Percentiles rank a stretch among this genome's conserved stretches.
phyloP scores from a whole-genome alignment of 352 stramenopile genomes.

The Blastocystis sp. region DNA sequence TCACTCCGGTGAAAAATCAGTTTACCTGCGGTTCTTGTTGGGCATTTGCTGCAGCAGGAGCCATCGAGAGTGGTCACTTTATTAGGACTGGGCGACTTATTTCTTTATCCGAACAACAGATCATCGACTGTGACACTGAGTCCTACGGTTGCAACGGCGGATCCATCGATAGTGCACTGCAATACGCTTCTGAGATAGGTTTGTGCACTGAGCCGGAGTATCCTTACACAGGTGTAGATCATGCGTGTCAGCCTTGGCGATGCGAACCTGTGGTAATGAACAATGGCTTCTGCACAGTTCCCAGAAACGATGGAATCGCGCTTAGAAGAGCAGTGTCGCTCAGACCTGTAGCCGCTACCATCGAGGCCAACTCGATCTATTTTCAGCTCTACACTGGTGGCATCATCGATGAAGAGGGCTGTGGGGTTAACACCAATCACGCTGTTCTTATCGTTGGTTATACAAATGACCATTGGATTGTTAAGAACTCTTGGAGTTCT shows the following conservation, averaged over 20 bases:
- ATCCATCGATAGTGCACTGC: conserved; percentile 93
- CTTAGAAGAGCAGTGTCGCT: conserved; percentile 81
- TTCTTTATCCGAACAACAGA: neutral
- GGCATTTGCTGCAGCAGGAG: neutral
- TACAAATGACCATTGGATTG: conserved; percentile 78
- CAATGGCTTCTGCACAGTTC: conserved; percentile 78
- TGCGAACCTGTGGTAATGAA: conserved; percentile 70
- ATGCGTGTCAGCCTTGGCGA: conserved; percentile 66
- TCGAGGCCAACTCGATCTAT: conserved; percentile 82
- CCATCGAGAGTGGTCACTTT: neutral
- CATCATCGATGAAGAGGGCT: conserved; percentile 74
- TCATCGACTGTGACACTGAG: neutral
- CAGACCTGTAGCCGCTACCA: conserved; percentile 84
- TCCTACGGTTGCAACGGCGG: conserved; percentile 83
- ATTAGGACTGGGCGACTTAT: neutral
- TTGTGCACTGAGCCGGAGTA: conserved; percentile 88
- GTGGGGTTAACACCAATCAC: conserved; percentile 85
- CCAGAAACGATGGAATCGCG: conserved; percentile 72
- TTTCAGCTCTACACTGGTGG: conserved; percentile 92
- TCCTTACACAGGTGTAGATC: conserved; percentile 76
- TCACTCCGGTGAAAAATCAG: neutral
- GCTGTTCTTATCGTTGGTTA: conserved; percentile 89
- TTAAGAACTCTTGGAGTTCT: conserved; percentile 92
- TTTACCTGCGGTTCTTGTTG: neutral
- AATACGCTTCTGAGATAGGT: conserved; percentile 82